Conservation (phyloP, 139 green algal species). For the Closterium sp. region DNA sequence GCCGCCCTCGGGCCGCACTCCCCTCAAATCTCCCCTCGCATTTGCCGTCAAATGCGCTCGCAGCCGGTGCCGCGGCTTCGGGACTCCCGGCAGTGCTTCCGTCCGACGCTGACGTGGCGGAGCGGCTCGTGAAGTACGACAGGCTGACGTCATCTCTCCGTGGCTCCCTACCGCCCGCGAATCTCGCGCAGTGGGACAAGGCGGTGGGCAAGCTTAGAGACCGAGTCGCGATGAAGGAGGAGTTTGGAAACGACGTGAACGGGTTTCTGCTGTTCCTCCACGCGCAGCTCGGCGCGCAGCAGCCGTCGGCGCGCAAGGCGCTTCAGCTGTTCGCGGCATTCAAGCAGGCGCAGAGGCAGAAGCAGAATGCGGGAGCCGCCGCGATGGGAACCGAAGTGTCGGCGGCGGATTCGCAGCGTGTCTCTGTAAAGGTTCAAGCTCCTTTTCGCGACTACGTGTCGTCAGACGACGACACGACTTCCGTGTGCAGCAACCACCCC, state of each 20-base stretch:
- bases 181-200: neutral
- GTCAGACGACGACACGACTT: neutral
- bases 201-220: neutral
- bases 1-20: neutral
- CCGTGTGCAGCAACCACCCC: neutral
- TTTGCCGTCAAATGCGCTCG: neutral
- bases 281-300: neutral
- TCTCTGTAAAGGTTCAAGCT: neutral
- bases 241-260: neutral
- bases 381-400: neutral
- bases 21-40: neutral
- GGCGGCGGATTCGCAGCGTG: neutral
- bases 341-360: neutral
- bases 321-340: neutral
- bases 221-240: neutral
- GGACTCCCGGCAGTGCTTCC: neutral
- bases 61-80: neutral
- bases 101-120: neutral
- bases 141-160: neutral
- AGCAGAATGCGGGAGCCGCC: neutral
- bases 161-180: neutral
- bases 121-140: neutral
- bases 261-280: neutral
- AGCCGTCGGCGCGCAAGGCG: neutral
- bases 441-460: too few relatives aligned